Conservation (phyloP, 129 eudicot genomes). For the Flaveria bidentis region DNA sequence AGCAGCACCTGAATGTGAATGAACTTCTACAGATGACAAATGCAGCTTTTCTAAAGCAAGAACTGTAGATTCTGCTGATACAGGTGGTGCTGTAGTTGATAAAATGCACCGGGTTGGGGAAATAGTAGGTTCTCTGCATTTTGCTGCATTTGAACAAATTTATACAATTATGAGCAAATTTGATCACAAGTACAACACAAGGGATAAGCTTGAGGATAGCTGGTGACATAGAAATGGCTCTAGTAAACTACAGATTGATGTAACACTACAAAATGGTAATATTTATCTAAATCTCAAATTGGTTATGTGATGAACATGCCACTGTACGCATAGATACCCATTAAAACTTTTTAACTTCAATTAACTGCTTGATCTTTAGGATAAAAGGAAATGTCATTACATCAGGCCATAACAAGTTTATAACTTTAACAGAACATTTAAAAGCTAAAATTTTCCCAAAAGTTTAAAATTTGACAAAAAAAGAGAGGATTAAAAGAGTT, state of each 20-base stretch:
- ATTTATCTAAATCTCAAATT: not conserved
- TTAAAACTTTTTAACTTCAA: too few species aligned
- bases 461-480: too few species aligned
- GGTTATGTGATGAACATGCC: too few species aligned
- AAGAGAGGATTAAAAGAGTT: too few species aligned
- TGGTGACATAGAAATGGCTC: not conserved
- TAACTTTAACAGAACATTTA: too few species aligned
- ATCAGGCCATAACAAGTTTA: too few species aligned
- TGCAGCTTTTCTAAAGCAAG: constrained; percentile 67
- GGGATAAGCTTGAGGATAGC: not conserved
- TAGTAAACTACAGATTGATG: not conserved
- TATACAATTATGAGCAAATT: constrained; percentile 14
- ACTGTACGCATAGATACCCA: too few species aligned
- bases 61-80: constrained; percentile 45
- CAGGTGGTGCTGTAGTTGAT: constrained; percentile 59
- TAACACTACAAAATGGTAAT: constrained; percentile 4
- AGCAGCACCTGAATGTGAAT: constrained; percentile 50
- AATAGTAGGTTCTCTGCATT: constrained; percentile 50
- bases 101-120: constrained; percentile 59
- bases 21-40: constrained; percentile 53
- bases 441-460: too few species aligned
- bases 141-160: constrained; percentile 52
- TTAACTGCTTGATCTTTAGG: too few species aligned
- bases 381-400: too few species aligned
- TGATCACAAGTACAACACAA: constrained; percentile 4